Conservation (phyloP, 1,284 basidiomycete genomes). For the Bjerkandera adusta region DNA sequence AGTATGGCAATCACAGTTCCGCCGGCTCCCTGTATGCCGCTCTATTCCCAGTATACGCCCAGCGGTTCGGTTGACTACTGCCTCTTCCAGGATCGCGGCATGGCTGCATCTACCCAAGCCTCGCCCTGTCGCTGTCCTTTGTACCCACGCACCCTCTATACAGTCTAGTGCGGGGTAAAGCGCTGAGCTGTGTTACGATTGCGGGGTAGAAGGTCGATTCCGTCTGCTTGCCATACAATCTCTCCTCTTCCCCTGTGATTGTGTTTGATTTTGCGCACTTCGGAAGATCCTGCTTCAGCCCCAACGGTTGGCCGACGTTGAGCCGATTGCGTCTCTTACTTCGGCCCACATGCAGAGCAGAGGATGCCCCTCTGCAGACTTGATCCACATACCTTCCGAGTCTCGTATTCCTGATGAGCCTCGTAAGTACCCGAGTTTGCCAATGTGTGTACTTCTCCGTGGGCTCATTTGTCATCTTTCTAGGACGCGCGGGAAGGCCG, state of each 20-base stretch:
- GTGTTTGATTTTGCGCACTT: neutral
- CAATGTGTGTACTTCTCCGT: neutral
- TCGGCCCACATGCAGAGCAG: neutral
- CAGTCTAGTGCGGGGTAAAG: conserved; percentile 15
- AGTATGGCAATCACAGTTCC: conserved; percentile 11
- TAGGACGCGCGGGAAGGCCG: neutral
- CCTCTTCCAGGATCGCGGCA: conserved; percentile 1
- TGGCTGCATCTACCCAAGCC: neutral
- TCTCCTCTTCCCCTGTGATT: conserved; percentile 4
- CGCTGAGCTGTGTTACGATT: conserved; percentile 11
- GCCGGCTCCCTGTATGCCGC: conserved; percentile 13
- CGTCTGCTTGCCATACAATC: conserved; percentile 1
- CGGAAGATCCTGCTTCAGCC: neutral
- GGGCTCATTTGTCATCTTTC: neutral
- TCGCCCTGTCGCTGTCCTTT: neutral
- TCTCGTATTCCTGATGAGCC: conserved; percentile 1
- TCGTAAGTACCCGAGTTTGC: neutral
- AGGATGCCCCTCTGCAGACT: neutral
- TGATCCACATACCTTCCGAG: conserved; percentile 11
- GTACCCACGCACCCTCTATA: conserved; percentile 10
- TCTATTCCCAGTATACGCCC: conserved; percentile 8
- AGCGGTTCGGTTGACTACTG: neutral
- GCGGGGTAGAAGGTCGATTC: conserved; percentile 15
- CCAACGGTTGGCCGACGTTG: conserved; percentile 7
- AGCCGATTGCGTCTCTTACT: neutral